Percentiles rank a stretch among this genome's conserved stretches.
These are phyloP conservation scores for Lepidium didymum DNA, from an alignment of 345 rosid species.

Conservation along the genomic window DNA sequence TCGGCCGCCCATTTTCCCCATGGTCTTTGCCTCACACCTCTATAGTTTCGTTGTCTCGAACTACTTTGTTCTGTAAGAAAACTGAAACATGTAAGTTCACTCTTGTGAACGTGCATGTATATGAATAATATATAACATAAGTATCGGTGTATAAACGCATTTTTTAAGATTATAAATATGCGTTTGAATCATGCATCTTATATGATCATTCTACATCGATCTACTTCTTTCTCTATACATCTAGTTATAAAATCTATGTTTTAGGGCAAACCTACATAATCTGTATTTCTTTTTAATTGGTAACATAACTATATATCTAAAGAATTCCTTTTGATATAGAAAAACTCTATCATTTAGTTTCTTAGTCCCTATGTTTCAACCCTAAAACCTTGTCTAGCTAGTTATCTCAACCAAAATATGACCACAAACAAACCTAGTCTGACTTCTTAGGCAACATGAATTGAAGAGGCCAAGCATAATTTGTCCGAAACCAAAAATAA, in stretches of 20 bases:
- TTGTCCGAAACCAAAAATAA: not conserved
- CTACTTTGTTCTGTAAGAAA: not conserved
- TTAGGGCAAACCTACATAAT: not conserved
- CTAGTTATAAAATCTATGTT: not conserved
- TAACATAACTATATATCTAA: not conserved
- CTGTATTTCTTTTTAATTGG: not conserved
- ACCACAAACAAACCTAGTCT: not conserved
- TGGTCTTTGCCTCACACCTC: conserved; percentile 33
- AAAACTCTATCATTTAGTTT: not conserved
- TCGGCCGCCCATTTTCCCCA: conserved; percentile 34
- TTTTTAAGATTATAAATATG: not conserved
- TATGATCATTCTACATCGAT: not conserved
- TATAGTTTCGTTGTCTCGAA: conserved; percentile 21
- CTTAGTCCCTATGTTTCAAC: not conserved
- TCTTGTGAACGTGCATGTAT: not conserved
- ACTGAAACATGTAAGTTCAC: not conserved
- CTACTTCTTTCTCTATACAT: not conserved
- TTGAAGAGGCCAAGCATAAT: not conserved
- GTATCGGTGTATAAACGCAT: not conserved
- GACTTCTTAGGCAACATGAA: not conserved
- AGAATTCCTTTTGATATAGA: not conserved
- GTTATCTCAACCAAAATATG: not conserved
- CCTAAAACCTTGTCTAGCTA: not conserved
- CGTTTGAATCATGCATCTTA: not conserved
- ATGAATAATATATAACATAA: not conserved